Evolutionary conservation across 2,329 filamentous ascomycete genomes (phyloP), one percentile per base, ranked within the genome.

Genomic region (Colletotrichum musae): DNA sequence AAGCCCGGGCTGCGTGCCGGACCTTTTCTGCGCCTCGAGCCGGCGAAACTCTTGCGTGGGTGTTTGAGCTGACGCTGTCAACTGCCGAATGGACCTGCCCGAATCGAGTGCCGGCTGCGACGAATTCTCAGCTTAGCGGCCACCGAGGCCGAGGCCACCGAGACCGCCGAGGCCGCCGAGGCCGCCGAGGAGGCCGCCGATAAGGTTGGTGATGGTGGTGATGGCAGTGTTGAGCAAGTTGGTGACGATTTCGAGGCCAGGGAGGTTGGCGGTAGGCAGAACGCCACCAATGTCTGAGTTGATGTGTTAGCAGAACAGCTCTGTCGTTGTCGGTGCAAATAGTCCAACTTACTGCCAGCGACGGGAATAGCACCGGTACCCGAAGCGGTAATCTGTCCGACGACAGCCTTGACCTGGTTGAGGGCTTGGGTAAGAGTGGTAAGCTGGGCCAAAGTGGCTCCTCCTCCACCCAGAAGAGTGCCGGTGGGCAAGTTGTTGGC

Each of bases 41-140:
- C 32, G 39, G 48, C 21, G 45, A 36, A 36, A 57, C 67, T 61
- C 67, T n/a, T 48, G 15, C 26, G 39, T 60, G 62, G 62, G 18
- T 36, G 32, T 36, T 64, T 64, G 47, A 24, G 52, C 51, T 32
- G 47, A 65, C 43, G n/a, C 58, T 54, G 58, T 59, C 48, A 21
- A 58, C 64, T 59, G 58, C 58, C 48, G 21, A 62, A 15, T 53
- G 43, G 41, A 15, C 53, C 68, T 64, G 64, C 68, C 53, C 47
- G 48, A 45, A 64, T n/a, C 36, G 47, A 70, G 63, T 67, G 3
- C 56, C 39, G 51, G 51, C 45, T 18, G 43, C 18, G 5, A 39
- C 56, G 43, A n/a, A 26, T 41, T 9, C 13, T 50, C 10, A 48
- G 28, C 51, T 66, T 69, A 65, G 36, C 7, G 12, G 4, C 58